phyloP scores from a whole-genome alignment of 2,329 filamentous ascomycete species.

The Aspergillus proliferans region DNA sequence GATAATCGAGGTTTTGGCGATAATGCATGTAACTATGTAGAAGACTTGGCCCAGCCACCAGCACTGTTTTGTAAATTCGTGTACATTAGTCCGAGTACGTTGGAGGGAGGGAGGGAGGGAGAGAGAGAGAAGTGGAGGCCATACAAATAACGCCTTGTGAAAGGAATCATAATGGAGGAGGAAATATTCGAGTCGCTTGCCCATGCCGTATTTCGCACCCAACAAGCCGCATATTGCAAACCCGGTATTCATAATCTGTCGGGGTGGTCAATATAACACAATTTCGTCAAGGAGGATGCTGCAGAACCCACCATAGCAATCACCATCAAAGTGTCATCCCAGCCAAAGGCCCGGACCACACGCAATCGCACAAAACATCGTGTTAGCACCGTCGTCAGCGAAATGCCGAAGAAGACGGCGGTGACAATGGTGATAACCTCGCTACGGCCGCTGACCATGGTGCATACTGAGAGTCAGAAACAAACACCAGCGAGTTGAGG shows the following conservation, averaged over 20 bases:
- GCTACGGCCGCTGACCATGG: constrained; percentile 3
- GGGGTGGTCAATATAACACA: background rate
- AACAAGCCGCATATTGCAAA: constrained; percentile 23
- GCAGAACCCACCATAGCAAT: constrained; percentile 20
- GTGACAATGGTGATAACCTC: constrained; percentile 13
- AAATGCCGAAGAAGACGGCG: constrained; percentile 35
- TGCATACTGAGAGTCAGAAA: background rate
- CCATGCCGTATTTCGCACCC: constrained; percentile 20
- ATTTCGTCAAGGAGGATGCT: background rate
- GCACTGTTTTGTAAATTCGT: constrained; percentile 9
- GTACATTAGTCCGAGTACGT: background rate
- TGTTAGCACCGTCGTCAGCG: constrained; percentile 31
- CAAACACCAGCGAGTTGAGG: background rate
- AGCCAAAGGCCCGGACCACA: constrained; percentile 34
- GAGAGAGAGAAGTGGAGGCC: background rate
- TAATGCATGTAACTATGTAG: constrained; percentile 43
- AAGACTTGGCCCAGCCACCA: constrained; percentile 50
- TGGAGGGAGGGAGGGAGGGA: too few species aligned
- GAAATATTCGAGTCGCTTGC: constrained; percentile 16
- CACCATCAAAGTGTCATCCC: constrained; percentile 30
- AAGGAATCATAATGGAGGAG: constrained; percentile 12
- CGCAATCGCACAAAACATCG: constrained; percentile 37
- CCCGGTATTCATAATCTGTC: constrained; percentile 18
- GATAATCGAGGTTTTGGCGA: constrained; percentile 46
- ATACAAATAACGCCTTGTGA: constrained; percentile 19